phyloP scores from a whole-genome alignment of 176 grass and related monocot species.

The Dendrocalamus sinicus region DNA sequence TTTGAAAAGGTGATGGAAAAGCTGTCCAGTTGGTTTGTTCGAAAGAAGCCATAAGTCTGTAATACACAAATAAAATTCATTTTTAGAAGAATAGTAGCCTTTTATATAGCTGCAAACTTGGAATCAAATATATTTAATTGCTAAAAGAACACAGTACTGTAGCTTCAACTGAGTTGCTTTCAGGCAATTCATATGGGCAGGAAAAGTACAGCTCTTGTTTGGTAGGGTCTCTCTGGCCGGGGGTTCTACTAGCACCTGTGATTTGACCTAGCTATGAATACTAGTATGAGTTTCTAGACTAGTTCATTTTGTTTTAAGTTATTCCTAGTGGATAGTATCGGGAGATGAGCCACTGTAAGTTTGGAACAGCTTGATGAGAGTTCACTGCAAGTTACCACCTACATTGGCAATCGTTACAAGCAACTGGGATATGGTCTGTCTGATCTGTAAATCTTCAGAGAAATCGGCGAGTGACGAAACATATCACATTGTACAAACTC shows the following conservation, averaged over 20 bases:
- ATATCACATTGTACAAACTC: neutral
- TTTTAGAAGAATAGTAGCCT: neutral
- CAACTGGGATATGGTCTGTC: neutral
- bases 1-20: too few species aligned
- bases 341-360: neutral
- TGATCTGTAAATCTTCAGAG: neutral
- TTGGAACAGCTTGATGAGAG: constrained; percentile 26
- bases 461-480: neutral
- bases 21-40: too few species aligned
- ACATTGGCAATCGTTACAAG: neutral
- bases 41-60: neutral
- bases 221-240: constrained; percentile 31
- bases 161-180: constrained; percentile 37
- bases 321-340: neutral
- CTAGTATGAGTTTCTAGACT: constrained; percentile 36
- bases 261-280: constrained; percentile 46
- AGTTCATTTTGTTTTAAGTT: constrained; percentile 43
- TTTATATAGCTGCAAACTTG: constrained; percentile 33
- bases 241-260: constrained; percentile 30
- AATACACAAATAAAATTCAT: constrained; percentile 8
- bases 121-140: constrained; percentile 21
- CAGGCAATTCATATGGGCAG: constrained; percentile 36
- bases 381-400: constrained; percentile 26
- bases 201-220: constrained; percentile 37
- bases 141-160: neutral